Base-by-base conservation (phyloP, 2,329 filamentous ascomycete genomes). In the Penicillium aurantiogriseum region DNA sequence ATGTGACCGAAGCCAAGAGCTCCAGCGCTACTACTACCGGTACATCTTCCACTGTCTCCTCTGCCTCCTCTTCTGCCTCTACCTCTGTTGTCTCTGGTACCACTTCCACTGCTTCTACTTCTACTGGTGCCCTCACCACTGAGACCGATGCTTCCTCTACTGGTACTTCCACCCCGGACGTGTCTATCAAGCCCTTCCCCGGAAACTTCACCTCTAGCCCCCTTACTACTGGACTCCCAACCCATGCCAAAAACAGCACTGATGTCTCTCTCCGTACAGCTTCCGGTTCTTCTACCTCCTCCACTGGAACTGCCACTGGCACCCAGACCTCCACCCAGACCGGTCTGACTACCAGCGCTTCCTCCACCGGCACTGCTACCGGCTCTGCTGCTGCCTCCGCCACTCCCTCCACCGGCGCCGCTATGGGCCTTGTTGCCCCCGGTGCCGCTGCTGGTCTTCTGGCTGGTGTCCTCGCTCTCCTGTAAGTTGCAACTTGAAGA, bases 1-100 rank as follows among this genome's bases (percentile, higher is more conserved):
- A 67, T 49, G 67, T 73, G 50, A 65, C 64, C 49, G 57, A 51
- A 33, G 56, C 60, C 23, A 39, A 58, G 27, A 62, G 56, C 56
- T 60, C 63, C 19, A 57, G 61, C n/a, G 53, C 61, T 35, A 53
- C 65, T 33, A 62, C 64, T 11, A 59, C 59, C 27, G 51, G 47
- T 46, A 54, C 56, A 43, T 49, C 62, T 27, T 59, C 65, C 29
- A 53, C 60, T 39, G 39, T 57, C 21, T 49, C 51, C 23, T 51
- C 60, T 23, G 45, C 43, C n/a, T 48, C 53, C 23, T 54, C 65
- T 42, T 39, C 59, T 47, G 44, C 47, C 43, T 52, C 62, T n/a
- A 51, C 56, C 46, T 58, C 59, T 27, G 40, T 6, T 44, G 42
- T 27, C 42, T 55, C 58, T 45, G 43, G 43, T n/a, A 56, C 54